Conservation (phyloP, 2,329 filamentous ascomycete species). For the Neoscytalidium dimidiatum region DNA sequence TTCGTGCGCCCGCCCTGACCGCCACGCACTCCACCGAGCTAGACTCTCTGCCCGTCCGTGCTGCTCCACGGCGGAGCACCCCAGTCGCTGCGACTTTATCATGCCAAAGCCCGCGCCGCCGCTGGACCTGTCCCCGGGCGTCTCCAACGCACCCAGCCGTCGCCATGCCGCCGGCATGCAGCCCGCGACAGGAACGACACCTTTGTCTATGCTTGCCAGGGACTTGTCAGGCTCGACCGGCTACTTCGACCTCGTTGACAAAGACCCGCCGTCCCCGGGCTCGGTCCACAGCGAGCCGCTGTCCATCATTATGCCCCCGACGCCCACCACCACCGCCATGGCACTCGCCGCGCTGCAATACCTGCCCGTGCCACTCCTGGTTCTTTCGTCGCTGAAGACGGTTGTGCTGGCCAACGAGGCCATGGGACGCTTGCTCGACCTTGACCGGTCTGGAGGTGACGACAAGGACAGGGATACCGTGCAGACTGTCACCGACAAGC, state of each 20-base stretch:
- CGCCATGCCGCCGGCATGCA: slow-evolving; percentile 18
- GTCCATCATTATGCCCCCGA: slow-evolving; percentile 31
- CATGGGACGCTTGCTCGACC: slow-evolving; percentile 68
- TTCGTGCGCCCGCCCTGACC: slow-evolving; percentile 12
- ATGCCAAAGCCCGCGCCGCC: slow-evolving; percentile 16
- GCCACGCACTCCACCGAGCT: not conserved
- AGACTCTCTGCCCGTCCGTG: slow-evolving; percentile 18
- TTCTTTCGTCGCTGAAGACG: slow-evolving; percentile 69
- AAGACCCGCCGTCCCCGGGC: slow-evolving; percentile 22
- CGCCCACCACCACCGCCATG: slow-evolving; percentile 32
- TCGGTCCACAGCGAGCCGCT: slow-evolving; percentile 36
- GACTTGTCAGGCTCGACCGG: slow-evolving; percentile 22
- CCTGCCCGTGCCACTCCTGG: slow-evolving; percentile 70
- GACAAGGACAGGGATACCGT: slow-evolving; percentile 41
- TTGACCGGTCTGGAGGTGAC: slow-evolving; percentile 46
- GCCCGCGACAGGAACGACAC: not conserved
- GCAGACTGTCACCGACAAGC: slow-evolving; percentile 56
- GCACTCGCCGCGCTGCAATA: slow-evolving; percentile 65
- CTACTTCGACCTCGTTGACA: slow-evolving; percentile 32
- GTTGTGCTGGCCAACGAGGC: slow-evolving; percentile 75
- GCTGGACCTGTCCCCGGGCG: not conserved
- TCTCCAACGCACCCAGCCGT: not conserved
- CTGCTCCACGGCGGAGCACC: slow-evolving; percentile 11
- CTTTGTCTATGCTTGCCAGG: slow-evolving; percentile 27
- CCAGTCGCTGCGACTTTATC: slow-evolving; percentile 6